Base-by-base conservation (phyloP, 495 filamentous ascomycete species). In the Oleoguttula mirabilis region DNA sequence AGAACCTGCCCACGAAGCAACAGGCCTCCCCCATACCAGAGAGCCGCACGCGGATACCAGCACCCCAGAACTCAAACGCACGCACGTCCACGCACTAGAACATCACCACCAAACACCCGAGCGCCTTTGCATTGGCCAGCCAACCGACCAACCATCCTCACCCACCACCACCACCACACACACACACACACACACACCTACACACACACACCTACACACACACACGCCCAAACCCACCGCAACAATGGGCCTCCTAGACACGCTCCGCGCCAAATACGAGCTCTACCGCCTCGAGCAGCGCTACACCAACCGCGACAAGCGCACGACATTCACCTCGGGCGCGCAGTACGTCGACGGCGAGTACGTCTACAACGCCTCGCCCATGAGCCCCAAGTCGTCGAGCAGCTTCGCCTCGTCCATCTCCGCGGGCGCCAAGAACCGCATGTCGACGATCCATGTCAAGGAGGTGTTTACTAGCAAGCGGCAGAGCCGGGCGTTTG, bases 281-380 rank as follows among this genome's bases (percentile, higher is more conserved):
- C 75, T 94, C 55, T 90, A 87, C 70, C 82, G 84, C 22, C 77
- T 95, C 46, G 87, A 95, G 65, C 80, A 94, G 64, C 76, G 84
- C 34, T 95, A 95, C 67, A 88, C 84, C 24, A 79, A 77, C 54
- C 79, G 84, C 59, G 82, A 83, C 52, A 78, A 85, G 48, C 84
- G 87, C 64, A 84, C 75, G 41, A 87, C 80, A 45, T 93, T 92
- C 63, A 76, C 80, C 59, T 80, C 75, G 44, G 84, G 84, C 52
- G 88, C 84, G 16, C 72, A 79, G 57, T 95, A 95, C 60, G 79
- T 94, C 52, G 82, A 93, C 60, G 85, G 85, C 59, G 88, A 95
- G 65, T 95, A 90, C 66, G 71, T 92, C 55, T 86, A 80, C 66
- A 20, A 27, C 30, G 52, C 34, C 7, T 53, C 51, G 10, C 58